Conservation (phyloP, 371 early-diverging fungal species). For the Conidiobolus incongruus region DNA sequence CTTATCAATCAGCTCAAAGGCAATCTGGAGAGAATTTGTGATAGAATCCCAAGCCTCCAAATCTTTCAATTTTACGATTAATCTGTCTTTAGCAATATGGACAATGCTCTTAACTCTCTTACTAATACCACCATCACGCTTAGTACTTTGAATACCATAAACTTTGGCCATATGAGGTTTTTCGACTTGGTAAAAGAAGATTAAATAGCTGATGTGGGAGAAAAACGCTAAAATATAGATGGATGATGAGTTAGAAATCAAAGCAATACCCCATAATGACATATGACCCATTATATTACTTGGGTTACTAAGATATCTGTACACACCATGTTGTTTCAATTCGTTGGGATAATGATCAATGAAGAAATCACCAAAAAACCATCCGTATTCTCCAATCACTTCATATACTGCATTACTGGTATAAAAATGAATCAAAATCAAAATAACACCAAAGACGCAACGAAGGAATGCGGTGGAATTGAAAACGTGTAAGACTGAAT, state of each 20-base stretch:
- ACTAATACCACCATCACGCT: constrained; percentile 43
- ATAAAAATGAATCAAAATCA: constrained; percentile 69
- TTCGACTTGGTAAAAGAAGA: constrained; percentile 66
- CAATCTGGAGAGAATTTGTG: constrained; percentile 11
- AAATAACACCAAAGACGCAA: constrained; percentile 43
- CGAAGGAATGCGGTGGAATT: constrained; percentile 43
- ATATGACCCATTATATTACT: constrained; percentile 76
- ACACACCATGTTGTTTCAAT: constrained; percentile 59
- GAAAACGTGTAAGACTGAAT: constrained; percentile 42
- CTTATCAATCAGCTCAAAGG: constrained; percentile 10
- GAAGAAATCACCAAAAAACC: constrained; percentile 80
- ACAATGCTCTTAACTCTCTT: constrained; percentile 53
- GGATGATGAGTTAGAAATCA: constrained; percentile 52
- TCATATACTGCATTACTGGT: constrained; percentile 64
- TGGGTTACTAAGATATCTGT: constrained; percentile 72
- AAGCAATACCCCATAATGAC: constrained; percentile 70
- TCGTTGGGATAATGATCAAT: constrained; percentile 35
- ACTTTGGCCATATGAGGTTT: constrained; percentile 20
- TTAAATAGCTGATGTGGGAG: constrained; percentile 48
- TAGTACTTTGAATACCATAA: background rate
- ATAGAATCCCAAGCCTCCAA: constrained; percentile 12
- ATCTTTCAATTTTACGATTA: constrained; percentile 24
- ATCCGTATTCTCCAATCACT: constrained; percentile 76
- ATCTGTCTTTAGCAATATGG: constrained; percentile 52
- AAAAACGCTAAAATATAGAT: constrained; percentile 58